phyloP scores from a whole-genome alignment of 75 land plant species.

The Pinus albicaulis region DNA sequence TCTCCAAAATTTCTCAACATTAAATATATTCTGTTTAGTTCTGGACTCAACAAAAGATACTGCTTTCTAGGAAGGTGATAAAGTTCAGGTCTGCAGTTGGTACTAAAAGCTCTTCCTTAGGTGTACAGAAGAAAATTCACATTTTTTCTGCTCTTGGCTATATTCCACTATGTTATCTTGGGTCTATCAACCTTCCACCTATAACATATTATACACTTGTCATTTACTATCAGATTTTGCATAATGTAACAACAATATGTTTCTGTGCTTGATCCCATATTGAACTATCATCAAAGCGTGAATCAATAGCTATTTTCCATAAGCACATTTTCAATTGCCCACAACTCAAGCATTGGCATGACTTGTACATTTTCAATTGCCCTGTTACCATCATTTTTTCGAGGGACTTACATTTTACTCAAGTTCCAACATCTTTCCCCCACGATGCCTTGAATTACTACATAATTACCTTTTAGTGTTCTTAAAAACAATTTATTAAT shows the following conservation, averaged over 20 bases:
- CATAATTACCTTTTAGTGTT: no score
- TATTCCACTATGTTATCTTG: background rate
- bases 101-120: background rate
- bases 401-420: no score
- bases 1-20: no score
- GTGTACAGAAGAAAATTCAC: background rate
- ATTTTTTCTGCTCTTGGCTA: no score
- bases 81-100: background rate
- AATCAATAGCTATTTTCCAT: background rate
- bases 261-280: background rate
- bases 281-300: background rate
- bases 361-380: no score
- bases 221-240: background rate
- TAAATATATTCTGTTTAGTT: background rate
- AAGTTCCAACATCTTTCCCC: no score
- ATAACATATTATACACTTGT: background rate
- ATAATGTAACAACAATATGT: background rate
- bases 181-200: background rate
- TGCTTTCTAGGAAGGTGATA: background rate
- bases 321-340: no score
- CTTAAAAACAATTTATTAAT: no score
- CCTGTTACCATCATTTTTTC: no score
- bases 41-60: background rate
- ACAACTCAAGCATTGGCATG: no score
- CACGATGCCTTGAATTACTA: no score